Conservation (phyloP, 495 filamentous ascomycete genomes). For the Apiosordaria backusii region DNA sequence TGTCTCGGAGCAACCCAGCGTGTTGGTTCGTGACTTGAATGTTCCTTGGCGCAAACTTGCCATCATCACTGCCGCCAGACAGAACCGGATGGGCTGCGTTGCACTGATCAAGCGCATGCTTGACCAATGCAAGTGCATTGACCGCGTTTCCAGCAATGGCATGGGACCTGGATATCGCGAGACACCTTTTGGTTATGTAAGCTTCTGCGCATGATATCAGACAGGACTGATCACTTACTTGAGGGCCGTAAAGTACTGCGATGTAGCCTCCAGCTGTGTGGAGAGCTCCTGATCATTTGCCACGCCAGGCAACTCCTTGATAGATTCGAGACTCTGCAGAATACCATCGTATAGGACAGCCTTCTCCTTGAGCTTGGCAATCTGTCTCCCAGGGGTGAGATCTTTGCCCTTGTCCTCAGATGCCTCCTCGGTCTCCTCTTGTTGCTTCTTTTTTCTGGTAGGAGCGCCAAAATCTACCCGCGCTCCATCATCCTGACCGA, state of each 20-base stretch:
- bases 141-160: conserved; percentile 64
- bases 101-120: conserved; percentile 60
- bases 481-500: conserved; percentile 73
- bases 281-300: conserved; percentile 79
- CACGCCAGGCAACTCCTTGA: conserved; percentile 84
- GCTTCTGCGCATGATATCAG: not conserved
- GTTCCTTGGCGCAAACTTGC: conserved; percentile 39
- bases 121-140: conserved; percentile 80
- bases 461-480: conserved; percentile 49
- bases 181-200: conserved; percentile 55
- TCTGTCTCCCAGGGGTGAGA: conserved; percentile 60
- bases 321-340: conserved; percentile 80
- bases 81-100: conserved; percentile 38
- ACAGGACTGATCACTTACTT: conserved; percentile 52
- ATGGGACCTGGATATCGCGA: conserved; percentile 84
- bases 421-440: conserved; percentile 40
- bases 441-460: conserved; percentile 41
- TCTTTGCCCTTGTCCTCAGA: conserved; percentile 45
- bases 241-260: conserved; percentile 80
- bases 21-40: conserved; percentile 59
- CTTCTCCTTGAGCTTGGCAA: conserved; percentile 79
- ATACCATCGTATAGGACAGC: conserved; percentile 92
- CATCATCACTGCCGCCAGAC: conserved; percentile 28
- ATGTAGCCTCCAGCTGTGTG: conserved; percentile 70
- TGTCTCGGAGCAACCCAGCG: conserved; percentile 52